These are phyloP conservation scores for Paragyromitra xinjiangensis DNA, from an alignment of 495 filamentous ascomycete species.

Conservation along the genomic window DNA sequence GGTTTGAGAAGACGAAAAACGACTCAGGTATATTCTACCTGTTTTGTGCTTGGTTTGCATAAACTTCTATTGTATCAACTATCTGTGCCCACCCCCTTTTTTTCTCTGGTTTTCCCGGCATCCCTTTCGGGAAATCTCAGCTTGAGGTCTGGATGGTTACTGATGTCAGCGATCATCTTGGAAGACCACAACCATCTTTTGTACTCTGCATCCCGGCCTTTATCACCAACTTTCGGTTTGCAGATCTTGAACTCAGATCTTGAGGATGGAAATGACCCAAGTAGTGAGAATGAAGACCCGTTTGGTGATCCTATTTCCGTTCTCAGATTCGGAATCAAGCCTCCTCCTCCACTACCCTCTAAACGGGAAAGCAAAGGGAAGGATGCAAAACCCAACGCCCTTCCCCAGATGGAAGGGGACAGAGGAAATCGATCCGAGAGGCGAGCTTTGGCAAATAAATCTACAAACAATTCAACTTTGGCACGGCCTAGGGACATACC, in stretches of 20 bases:
- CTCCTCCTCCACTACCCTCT: not conserved
- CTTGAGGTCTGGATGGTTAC: not conserved
- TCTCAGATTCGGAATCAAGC: not conserved
- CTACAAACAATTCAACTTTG: slow-evolving; percentile 28
- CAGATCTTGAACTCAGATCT: not conserved
- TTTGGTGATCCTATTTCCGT: slow-evolving; percentile 23
- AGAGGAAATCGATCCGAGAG: not conserved
- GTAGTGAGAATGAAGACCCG: slow-evolving; percentile 30
- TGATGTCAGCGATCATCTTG: slow-evolving; percentile 3
- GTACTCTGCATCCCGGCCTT: not conserved
- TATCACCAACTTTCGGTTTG: not conserved
- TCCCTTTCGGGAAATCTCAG: not conserved
- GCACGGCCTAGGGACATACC: not conserved
- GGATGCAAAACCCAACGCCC: not conserved
- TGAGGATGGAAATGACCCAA: not conserved
- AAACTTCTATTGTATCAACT: not conserved
- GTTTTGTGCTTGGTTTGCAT: not conserved
- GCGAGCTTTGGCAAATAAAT: slow-evolving; percentile 35
- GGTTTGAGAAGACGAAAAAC: not conserved
- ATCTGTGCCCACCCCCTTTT: not conserved
- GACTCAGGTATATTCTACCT: slow-evolving; percentile 26
- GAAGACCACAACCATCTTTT: not conserved
- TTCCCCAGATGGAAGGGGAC: not conserved
- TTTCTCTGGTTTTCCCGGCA: too few species aligned
- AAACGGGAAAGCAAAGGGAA: not conserved